These are phyloP conservation scores for Thuidium tamariscinum DNA, from an alignment of 225 moss, liverwort and hornwort species.

Conservation along the genomic window DNA sequence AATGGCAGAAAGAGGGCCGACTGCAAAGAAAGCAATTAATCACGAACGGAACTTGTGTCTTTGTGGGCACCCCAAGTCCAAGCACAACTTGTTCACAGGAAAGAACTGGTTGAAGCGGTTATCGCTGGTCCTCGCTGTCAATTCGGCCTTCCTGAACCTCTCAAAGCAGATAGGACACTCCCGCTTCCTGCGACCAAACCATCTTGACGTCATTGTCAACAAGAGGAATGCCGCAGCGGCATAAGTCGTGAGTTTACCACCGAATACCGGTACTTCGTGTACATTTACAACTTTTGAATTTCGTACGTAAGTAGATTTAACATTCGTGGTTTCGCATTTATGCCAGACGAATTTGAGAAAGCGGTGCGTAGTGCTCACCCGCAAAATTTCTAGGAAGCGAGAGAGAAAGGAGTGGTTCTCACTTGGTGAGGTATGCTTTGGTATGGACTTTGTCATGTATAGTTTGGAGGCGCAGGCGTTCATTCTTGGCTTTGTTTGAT, in stretches of 20 bases:
- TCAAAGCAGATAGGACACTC: conserved; percentile 49
- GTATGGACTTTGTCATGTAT: conserved; percentile 48
- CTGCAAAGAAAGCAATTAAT: background rate
- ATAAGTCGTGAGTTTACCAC: background rate
- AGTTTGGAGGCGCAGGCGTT: conserved; percentile 40
- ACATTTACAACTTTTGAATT: background rate
- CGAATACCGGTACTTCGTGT: background rate
- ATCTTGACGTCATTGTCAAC: background rate
- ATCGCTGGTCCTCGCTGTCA: background rate
- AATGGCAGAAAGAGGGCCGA: background rate
- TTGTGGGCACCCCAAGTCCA: conserved; percentile 27
- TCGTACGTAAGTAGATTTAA: too few species aligned
- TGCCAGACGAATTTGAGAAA: background rate
- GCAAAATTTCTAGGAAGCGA: background rate
- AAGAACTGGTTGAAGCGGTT: conserved; percentile 15
- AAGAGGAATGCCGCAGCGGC: background rate
- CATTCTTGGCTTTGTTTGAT: conserved; percentile 31
- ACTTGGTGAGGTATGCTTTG: conserved; percentile 36
- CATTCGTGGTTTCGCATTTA: background rate
- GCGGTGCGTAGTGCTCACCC: background rate
- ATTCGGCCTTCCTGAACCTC: conserved; percentile 10
- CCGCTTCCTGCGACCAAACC: conserved; percentile 30
- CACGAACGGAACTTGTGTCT: conserved; percentile 10
- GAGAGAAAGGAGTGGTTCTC: background rate
- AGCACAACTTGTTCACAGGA: conserved; percentile 36